Conservation (phyloP, 106 monocot species). For the Allium cepa region DNA sequence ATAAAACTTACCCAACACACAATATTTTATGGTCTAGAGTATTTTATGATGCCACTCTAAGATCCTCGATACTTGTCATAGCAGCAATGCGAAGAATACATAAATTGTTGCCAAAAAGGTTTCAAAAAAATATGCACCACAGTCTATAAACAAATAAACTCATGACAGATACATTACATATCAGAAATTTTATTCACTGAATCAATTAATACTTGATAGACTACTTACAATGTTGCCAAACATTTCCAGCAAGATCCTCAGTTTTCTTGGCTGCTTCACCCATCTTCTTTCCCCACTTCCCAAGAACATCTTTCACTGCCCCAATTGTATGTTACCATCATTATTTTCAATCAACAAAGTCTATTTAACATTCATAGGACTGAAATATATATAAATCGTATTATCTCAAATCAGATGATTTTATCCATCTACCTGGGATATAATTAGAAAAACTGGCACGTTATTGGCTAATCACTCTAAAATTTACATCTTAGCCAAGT, state of each 20-base stretch:
- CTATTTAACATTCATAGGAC: background rate
- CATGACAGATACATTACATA: too few relatives aligned
- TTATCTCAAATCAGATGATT: background rate
- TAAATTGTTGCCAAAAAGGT: too few relatives aligned
- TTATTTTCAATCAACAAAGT: background rate
- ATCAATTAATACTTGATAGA: background rate
- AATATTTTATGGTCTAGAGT: too few relatives aligned
- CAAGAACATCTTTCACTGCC: slow-evolving; percentile 20
- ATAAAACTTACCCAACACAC: too few relatives aligned
- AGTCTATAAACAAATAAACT: too few relatives aligned
- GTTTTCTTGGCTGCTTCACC: slow-evolving; percentile 28
- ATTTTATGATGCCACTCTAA: too few relatives aligned
- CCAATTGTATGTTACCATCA: slow-evolving; percentile 8
- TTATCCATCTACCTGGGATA: background rate
- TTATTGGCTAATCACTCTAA: background rate
- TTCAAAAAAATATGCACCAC: too few relatives aligned
- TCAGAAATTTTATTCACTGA: too few relatives aligned
- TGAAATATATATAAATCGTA: background rate
- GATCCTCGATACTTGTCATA: too few relatives aligned
- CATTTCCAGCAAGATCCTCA: slow-evolving; percentile 25
- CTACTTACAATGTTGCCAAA: slow-evolving; percentile 30
- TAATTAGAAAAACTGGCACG: background rate
- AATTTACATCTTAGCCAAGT: background rate
- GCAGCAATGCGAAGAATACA: too few relatives aligned
- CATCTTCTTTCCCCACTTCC: slow-evolving; percentile 24